Base-by-base conservation (phyloP, 345 rosid genomes). In the Rhodomyrtus tomentosa region DNA sequence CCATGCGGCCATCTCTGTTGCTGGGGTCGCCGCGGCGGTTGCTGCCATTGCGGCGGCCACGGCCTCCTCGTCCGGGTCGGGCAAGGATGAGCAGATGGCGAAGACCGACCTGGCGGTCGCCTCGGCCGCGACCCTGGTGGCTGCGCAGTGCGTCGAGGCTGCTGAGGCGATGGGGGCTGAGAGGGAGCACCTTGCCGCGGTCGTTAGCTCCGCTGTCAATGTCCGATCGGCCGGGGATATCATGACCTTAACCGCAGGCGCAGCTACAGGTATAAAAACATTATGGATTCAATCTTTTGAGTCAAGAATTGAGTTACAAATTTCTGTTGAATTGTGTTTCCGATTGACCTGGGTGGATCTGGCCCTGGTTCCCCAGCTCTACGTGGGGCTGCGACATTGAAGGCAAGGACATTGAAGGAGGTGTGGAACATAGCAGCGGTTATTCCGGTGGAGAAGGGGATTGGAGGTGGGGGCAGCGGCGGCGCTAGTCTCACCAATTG, bases 381-480 rank as follows among this genome's bases (percentile, higher is more conserved):
- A 83, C 92, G 98, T 53, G 99, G 98, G 48, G 98, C 94, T 1
- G 96, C 98, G 10, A 95, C 99, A 11, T 86, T 98, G 87, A 98
- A 94, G 91, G 99, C 96, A 4, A 91, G 96, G 82, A 90, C 94
- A 4, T 81, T 91, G 89, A 97, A 97, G 90, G 99, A 97, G 73
- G 98, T 95, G 55, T 94, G 99, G 98, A 95, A 97, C 87, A 87
- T 95, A 53, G 99, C 99, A 3, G 91, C 99, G 0, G 98, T 95
- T 15, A 97, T 95, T 56, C 99, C 99, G 3, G 94, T 94, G 85
- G 98, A 95, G 50, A 95, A 92, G 86, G 95, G 94, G 76, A 53
- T 87, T 16, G 91, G 87, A 55, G 90, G 27, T 21, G 89, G n/a
- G n/a, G n/a, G 89, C 25, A 90, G 88, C 24, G 90, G 87, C 45